phyloP scores from a whole-genome alignment of 805 yeast species.

The Saccharomycopsis sp. region DNA sequence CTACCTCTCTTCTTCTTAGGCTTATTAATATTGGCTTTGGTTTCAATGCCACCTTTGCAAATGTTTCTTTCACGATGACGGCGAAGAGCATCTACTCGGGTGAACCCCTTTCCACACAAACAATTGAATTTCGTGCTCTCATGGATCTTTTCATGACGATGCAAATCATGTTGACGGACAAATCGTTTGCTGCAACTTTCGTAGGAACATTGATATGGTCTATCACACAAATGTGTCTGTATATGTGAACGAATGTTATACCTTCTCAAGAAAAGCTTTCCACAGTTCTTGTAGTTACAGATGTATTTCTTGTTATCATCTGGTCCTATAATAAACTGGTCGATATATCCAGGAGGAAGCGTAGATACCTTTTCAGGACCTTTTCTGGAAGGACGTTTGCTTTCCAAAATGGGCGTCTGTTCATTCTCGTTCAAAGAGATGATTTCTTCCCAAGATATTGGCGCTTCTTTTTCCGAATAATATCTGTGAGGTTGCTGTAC shows the following conservation, averaged over 20 bases:
- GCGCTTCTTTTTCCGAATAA: conserved; percentile 14
- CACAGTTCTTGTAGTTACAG: conserved; percentile 74
- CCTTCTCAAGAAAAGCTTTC: conserved; percentile 76
- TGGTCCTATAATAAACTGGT: conserved; percentile 76
- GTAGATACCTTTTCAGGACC: conserved; percentile 41
- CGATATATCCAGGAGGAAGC: conserved; percentile 85
- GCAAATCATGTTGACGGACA: conserved; percentile 91
- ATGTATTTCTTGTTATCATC: conserved; percentile 62
- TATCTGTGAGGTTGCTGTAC: conserved; percentile 4
- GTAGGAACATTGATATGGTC: conserved; percentile 75
- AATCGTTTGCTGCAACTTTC: conserved; percentile 72
- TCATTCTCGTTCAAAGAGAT: conserved; percentile 17
- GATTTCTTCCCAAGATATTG: conserved; percentile 25
- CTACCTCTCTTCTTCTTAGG: conserved; percentile 33
- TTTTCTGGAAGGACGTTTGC: conserved; percentile 21
- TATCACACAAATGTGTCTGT: conserved; percentile 90
- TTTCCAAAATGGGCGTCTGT: not conserved
- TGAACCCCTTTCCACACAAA: conserved; percentile 91
- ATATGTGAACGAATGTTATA: conserved; percentile 93
- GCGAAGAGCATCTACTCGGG: conserved; percentile 81
- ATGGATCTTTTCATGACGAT: conserved; percentile 86
- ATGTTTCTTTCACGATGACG: conserved; percentile 76
- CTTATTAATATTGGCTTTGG: conserved; percentile 28
- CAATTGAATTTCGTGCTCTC: conserved; percentile 57
- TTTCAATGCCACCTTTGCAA: conserved; percentile 65